Conservation (phyloP, 2,329 filamentous ascomycete genomes). For the Orbilia quercus region DNA sequence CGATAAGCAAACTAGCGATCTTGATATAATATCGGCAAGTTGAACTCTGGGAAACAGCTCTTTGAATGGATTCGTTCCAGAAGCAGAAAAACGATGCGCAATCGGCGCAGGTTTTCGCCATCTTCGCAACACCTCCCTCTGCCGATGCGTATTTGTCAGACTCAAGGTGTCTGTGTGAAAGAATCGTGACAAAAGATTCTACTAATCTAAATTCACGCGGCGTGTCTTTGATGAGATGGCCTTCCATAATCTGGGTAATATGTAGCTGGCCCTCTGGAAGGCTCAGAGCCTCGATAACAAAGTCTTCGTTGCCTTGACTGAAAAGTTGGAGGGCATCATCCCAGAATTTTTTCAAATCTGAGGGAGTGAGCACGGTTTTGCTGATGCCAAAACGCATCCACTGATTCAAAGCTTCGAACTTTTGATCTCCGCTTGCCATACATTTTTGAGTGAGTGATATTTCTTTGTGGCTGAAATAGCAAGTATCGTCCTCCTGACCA, state of each 20-base stretch:
- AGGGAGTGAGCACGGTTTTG: neutral
- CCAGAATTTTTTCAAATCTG: slow-evolving; percentile 32
- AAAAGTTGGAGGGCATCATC: slow-evolving; percentile 23
- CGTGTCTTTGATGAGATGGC: neutral
- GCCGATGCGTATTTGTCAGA: slow-evolving; percentile 2
- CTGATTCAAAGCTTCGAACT: slow-evolving; percentile 16
- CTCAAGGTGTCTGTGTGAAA: slow-evolving; percentile 7
- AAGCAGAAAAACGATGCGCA: slow-evolving; percentile 9
- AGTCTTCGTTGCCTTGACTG: slow-evolving; percentile 9
- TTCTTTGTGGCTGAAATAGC: slow-evolving; percentile 31
- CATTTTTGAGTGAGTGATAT: slow-evolving; percentile 10
- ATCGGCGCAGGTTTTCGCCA: slow-evolving; percentile 19
- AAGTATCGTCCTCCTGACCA: slow-evolving; percentile 4
- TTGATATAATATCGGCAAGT: neutral
- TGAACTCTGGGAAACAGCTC: neutral
- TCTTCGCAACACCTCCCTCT: slow-evolving; percentile 5
- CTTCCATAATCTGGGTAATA: slow-evolving; percentile 10
- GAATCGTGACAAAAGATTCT: slow-evolving; percentile 9
- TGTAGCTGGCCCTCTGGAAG: slow-evolving; percentile 17
- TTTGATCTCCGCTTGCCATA: slow-evolving; percentile 5
- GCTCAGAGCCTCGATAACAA: slow-evolving; percentile 21
- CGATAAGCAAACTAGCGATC: neutral
- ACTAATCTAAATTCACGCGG: neutral
- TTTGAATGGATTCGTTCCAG: slow-evolving; percentile 12
- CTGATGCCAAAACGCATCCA: slow-evolving; percentile 20